Evolutionary conservation across 163 green algal genomes (phyloP).

Genomic region (Scenedesmus sp.): DNA sequence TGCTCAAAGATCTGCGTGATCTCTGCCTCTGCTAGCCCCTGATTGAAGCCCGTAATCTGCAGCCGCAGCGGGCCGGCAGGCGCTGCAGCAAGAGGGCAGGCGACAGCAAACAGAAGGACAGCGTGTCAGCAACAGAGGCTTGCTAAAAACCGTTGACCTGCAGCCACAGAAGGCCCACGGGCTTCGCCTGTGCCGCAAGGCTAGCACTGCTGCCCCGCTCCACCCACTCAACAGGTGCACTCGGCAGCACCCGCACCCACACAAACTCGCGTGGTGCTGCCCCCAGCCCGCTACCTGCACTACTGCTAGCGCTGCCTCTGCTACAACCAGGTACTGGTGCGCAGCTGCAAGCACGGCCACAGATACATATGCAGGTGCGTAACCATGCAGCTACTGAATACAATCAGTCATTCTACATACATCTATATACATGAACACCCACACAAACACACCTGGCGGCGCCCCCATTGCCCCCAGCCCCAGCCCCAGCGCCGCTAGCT

Average conservation of each 20-base stretch:
- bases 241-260: too few species aligned
- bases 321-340: too few species aligned
- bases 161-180: constrained; percentile 57
- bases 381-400: too few species aligned
- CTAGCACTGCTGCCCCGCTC: not conserved
- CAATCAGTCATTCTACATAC: too few species aligned
- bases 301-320: too few species aligned
- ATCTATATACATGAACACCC: not conserved
- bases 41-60: constrained; percentile 78
- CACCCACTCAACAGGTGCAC: not conserved
- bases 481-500: constrained; percentile 52
- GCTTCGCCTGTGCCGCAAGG: not conserved
- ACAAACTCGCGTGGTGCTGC: not conserved
- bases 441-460: not conserved
- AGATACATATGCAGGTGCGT: too few species aligned
- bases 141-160: constrained; percentile 77
- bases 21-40: constrained; percentile 78
- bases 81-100: not conserved
- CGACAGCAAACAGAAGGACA: constrained; percentile 12
- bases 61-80: constrained; percentile 67
- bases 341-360: too few species aligned
- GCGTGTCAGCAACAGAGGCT: constrained; percentile 6
- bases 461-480: not conserved
- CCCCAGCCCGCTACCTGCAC: not conserved
- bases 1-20: constrained; percentile 90